Base-by-base conservation (phyloP, 495 filamentous ascomycete species). In the Ascobolus immersus region DNA sequence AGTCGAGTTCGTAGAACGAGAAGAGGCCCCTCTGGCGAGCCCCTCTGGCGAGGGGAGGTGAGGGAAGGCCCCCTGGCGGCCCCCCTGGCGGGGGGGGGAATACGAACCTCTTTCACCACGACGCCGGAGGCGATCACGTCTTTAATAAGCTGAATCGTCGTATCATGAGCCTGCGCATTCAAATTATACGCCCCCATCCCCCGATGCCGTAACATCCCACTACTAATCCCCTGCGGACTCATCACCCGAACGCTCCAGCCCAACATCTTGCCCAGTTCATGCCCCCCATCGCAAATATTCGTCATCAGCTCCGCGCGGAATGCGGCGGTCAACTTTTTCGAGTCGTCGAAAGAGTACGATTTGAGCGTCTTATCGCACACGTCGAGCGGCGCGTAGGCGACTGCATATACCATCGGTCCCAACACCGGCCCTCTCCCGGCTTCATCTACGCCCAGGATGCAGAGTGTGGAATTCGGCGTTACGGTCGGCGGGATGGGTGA, bases 101-200 rank as follows among this genome's bases (percentile, higher is more conserved):
- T n/a, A 42, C n/a, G n/a, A n/a, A n/a, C n/a, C n/a, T 93, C 78
- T 21, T 54, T 60, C 0, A 96, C 59, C 52, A 82, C 73, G 23
- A 94, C 71, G 9, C 76, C 75, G 6, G 52, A 55, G 1, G 64
- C 71, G 30, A 82, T 61, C 0, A 91, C 73, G 3, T 68, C 69
- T 12, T 67, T 53, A 33, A 96, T 84, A 36, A 96, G 56, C 13
- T 64, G 66, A n/a, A 89, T 64, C 1, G 86, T 96, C 0, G 86
- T 80, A 54, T 96, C 84, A 64, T 90, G 74, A 1, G 86, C 86
- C 52, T 94, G 86, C n/a, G 81, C 80, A 54, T 96, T 96, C 35
- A 96, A 62, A 48, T 96, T 96, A 55, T 92, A 92, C 0, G 60
- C 57, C 3, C 60, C 64, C 0, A 52, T n/a, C n/a, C n/a, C n/a